phyloP scores from a whole-genome alignment of 2,329 filamentous ascomycete species.

The Macroventuria anomochaeta region DNA sequence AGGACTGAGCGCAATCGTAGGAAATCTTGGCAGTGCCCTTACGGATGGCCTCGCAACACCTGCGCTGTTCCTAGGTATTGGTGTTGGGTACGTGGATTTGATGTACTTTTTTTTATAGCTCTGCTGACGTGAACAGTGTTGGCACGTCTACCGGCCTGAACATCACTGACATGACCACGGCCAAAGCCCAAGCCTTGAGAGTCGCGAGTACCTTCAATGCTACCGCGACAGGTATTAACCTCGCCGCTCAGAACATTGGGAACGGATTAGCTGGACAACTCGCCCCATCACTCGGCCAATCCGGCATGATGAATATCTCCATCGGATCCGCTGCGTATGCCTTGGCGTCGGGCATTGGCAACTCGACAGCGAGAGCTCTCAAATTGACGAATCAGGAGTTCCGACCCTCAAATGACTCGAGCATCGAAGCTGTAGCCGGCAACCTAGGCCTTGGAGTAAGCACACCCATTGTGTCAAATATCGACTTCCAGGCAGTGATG shows the following conservation, averaged over 20 bases:
- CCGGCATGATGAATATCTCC: background rate
- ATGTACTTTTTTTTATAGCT: background rate
- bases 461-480: conserved; percentile 31
- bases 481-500: conserved; percentile 28
- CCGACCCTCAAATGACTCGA: conserved; percentile 23
- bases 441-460: conserved; percentile 39
- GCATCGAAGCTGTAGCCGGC: conserved; percentile 31
- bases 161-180: conserved; percentile 25
- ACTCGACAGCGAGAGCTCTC: conserved; percentile 34
- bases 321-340: conserved; percentile 34
- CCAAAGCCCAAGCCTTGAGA: conserved; percentile 25
- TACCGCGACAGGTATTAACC: conserved; percentile 33
- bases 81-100: conserved; percentile 30
- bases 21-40: conserved; percentile 20
- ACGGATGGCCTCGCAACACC: conserved; percentile 29
- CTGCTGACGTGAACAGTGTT: conserved; percentile 31
- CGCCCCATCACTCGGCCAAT: conserved; percentile 17
- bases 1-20: conserved; percentile 21
- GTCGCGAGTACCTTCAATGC: conserved; percentile 30
- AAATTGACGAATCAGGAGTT: conserved; percentile 31
- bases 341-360: conserved; percentile 38
- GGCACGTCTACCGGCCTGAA: conserved; percentile 37
- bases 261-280: conserved; percentile 32
- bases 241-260: conserved; percentile 36
- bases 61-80: conserved; percentile 40